Evolutionary conservation across 1,284 basidiomycete species (phyloP).

Genomic region (Ceratobasidium sp.): DNA sequence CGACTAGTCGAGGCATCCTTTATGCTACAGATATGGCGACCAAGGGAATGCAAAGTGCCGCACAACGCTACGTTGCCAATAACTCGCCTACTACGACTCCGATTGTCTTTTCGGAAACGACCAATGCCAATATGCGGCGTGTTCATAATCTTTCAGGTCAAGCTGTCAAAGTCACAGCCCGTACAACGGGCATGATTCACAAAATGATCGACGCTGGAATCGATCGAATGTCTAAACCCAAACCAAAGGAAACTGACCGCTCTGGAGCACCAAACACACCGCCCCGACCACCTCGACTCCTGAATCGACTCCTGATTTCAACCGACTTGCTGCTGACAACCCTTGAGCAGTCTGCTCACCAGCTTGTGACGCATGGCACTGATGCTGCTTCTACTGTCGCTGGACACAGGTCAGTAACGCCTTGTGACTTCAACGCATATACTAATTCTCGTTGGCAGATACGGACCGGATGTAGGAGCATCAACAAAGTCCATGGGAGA

Average conservation of each 20-base stretch:
- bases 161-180: constrained; percentile 69
- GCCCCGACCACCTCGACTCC: constrained; percentile 42
- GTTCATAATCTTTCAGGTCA: constrained; percentile 71
- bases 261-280: constrained; percentile 48
- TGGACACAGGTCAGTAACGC: constrained; percentile 61
- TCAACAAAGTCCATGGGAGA: constrained; percentile 66
- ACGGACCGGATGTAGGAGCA: constrained; percentile 69
- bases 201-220: constrained; percentile 62
- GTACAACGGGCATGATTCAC: constrained; percentile 69
- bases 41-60: constrained; percentile 66
- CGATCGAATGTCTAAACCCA: constrained; percentile 44
- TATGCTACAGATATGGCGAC: constrained; percentile 69
- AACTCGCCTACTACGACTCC: constrained; percentile 61
- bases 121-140: constrained; percentile 63
- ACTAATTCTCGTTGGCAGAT: constrained; percentile 52
- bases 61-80: constrained; percentile 66
- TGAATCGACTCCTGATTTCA: constrained; percentile 66
- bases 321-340: constrained; percentile 77
- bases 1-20: constrained; percentile 68
- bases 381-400: constrained; percentile 64
- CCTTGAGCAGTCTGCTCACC: constrained; percentile 69
- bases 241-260: background rate
- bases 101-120: constrained; percentile 66
- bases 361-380: constrained; percentile 66
- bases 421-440: constrained; percentile 21